These are phyloP conservation scores for Pseudofabraea citricarpa DNA, from an alignment of 2,329 filamentous ascomycete genomes.

Conservation along the genomic window DNA sequence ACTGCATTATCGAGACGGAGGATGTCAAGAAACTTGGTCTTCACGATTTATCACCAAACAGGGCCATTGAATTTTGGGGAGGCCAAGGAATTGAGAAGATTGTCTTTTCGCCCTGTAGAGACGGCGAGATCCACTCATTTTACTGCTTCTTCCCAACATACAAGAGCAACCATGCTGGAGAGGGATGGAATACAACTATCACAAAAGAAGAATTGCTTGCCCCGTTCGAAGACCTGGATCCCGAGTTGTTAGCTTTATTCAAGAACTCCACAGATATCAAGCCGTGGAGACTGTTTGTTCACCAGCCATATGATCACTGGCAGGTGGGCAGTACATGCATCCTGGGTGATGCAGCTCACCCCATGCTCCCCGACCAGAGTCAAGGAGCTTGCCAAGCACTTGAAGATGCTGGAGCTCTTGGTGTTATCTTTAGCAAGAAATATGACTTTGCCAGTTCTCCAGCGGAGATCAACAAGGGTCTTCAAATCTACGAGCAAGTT, in stretches of 20 bases:
- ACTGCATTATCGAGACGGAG: slow-evolving; percentile 57
- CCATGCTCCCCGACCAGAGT: slow-evolving; percentile 66
- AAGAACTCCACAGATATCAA: slow-evolving; percentile 24
- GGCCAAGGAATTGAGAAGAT: slow-evolving; percentile 35
- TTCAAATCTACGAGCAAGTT: slow-evolving; percentile 47
- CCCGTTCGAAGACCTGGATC: slow-evolving; percentile 56
- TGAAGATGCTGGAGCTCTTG: slow-evolving; percentile 35
- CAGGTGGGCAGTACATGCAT: slow-evolving; percentile 46
- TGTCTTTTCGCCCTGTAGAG: slow-evolving; percentile 33
- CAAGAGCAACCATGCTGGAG: slow-evolving; percentile 18
- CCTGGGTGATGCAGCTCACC: slow-evolving; percentile 61
- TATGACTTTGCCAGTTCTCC: slow-evolving; percentile 34
- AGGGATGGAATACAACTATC: slow-evolving; percentile 20
- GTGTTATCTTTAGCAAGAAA: slow-evolving; percentile 29
- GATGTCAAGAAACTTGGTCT: slow-evolving; percentile 39
- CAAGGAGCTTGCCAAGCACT: slow-evolving; percentile 45
- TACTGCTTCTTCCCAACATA: slow-evolving; percentile 33
- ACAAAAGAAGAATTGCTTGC: slow-evolving; percentile 54
- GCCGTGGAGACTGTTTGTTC: slow-evolving; percentile 32
- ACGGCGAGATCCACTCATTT: slow-evolving; percentile 31
- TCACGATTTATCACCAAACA: slow-evolving; percentile 16
- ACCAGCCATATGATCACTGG: slow-evolving; percentile 53
- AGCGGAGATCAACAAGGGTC: slow-evolving; percentile 38
- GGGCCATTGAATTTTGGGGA: slow-evolving; percentile 28
- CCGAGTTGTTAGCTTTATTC: slow-evolving; percentile 17